Base-by-base conservation (phyloP, 495 filamentous ascomycete genomes). In the Penicillium herquei region DNA sequence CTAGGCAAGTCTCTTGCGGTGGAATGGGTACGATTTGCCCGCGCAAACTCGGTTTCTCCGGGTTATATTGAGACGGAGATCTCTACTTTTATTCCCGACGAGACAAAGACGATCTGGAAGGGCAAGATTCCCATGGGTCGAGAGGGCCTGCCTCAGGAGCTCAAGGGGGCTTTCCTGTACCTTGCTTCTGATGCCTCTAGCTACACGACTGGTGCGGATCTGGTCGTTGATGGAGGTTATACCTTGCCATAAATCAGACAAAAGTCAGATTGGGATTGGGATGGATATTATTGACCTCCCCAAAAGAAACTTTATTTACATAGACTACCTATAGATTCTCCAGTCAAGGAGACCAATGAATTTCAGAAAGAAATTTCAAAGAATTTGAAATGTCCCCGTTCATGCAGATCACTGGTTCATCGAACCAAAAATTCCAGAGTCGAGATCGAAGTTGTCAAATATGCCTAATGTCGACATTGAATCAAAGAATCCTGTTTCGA, bases 131-230 rank as follows among this genome's bases (percentile, higher is more conserved):
- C 91, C 9, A 88, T 96, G 87, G 88, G 88, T 18, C 70, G 73
- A 39, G 71, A 73, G 55, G 73, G 69, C 32, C 59, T 57, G n/a
- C 76, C 84, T 0, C 79, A 81, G 46, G 92, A 96, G 75, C 73
- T 96, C 48, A 96, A 96, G 78, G 92, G 92, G 7, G 89, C 87
- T 6, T 96, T 88, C 64, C 72, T 96, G n/a, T 96, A 93, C 66
- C 71, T 96, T 52, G 91, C 90, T 4, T 89, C 85, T 11, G 91
- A 96, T 71, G 91, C 91, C 3, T 80, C 84, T 26, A 88, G 82
- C 56, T 96, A 91, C 69, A 95, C 88, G 2, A 96, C 89, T 7
- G 92, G 90, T 3, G 78, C 78, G 5, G 87, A 92, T 65, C 70
- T 93, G 21, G 69, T 88, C 30, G 81, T 90, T 34, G 89, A 92